Percentiles rank a stretch among this genome's conserved stretches.
These are phyloP conservation scores for Thuidium tamariscinum DNA, from an alignment of 225 moss, liverwort and hornwort genomes.

Conservation along the genomic window DNA sequence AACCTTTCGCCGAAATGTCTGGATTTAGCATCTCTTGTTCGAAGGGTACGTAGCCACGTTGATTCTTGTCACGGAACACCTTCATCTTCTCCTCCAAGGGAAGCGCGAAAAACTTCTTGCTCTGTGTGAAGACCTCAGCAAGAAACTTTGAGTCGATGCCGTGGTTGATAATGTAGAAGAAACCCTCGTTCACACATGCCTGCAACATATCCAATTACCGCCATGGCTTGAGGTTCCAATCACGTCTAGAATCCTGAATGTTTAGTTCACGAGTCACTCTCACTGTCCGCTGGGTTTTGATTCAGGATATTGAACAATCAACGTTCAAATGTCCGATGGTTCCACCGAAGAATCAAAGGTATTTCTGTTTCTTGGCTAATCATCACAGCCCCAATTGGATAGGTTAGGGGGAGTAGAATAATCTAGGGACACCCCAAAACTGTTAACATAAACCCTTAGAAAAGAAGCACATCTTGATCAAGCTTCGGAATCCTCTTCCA, in stretches of 20 bases:
- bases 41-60: conserved; percentile 58
- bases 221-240: neutral
- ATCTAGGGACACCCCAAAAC: neutral
- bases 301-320: neutral
- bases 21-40: conserved; percentile 33
- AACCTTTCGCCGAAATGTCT: too few species aligned
- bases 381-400: neutral
- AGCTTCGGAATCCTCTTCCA: neutral
- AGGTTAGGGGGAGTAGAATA: neutral
- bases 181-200: conserved; percentile 45
- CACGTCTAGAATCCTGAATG: neutral
- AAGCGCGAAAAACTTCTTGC: conserved; percentile 41
- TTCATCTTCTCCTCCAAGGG: conserved; percentile 50
- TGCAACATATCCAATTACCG: neutral
- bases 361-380: neutral
- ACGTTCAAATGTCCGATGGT: neutral
- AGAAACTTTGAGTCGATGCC: conserved; percentile 24
- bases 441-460: neutral
- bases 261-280: neutral
- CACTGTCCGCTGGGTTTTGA: neutral
- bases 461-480: neutral
- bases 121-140: conserved; percentile 29
- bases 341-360: neutral
- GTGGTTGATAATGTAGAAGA: conserved; percentile 68
- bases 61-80: conserved; percentile 39